Base-by-base conservation (phyloP, 1,284 basidiomycete genomes). In the Leccinum angustisporum region DNA sequence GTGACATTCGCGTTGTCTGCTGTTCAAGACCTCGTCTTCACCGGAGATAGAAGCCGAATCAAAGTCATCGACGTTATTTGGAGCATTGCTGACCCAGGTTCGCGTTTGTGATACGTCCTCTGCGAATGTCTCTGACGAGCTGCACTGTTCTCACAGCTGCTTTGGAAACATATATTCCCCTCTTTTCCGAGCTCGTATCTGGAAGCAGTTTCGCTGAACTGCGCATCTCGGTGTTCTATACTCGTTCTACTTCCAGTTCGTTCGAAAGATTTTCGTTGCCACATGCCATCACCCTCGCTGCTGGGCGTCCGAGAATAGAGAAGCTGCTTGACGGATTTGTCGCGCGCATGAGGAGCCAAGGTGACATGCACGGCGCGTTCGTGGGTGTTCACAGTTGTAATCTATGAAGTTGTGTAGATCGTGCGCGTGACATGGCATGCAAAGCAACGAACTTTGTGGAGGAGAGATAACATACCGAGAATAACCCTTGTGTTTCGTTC, bases 21-120 rank as follows among this genome's bases (percentile, higher is more conserved):
- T 0, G 77, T 88, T 14, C 85, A 90, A 65, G 90, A 91, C 59
- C 77, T 92, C 46, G 79, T 91, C 25, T 68, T 58, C 27, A 67
- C 79, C 1, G 76, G 75, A 50, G 80, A 83, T 46, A 75, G 76
- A 58, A 84, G 82, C 63, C 80, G 82, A 57, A 78, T 86, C 61
- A 85, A 82, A 60, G 74, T 80, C 21, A 86, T 92, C 62, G 83
- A 88, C 62, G 75, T 92, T 54, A 79, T 90, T 31, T 92, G 91
- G 90, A 78, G 78, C 34, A 78, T 91, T 31, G 80, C 82, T 60
- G 85, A 90, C 70, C 79, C 82, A 18, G 68, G 86, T 86, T 66
- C 57, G 79, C 21, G 14, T 50, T 27, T 36, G 43, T 62, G 34
- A 34, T 13, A 34, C 25, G 59, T 34, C 4, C 2, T 33, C 2